A percentile compares a stretch with the other conserved stretches of the same genome.
These are phyloP conservation scores for Xylariomycetidae sp. DNA, from an alignment of 2,329 filamentous ascomycete species.

Conservation along the genomic window DNA sequence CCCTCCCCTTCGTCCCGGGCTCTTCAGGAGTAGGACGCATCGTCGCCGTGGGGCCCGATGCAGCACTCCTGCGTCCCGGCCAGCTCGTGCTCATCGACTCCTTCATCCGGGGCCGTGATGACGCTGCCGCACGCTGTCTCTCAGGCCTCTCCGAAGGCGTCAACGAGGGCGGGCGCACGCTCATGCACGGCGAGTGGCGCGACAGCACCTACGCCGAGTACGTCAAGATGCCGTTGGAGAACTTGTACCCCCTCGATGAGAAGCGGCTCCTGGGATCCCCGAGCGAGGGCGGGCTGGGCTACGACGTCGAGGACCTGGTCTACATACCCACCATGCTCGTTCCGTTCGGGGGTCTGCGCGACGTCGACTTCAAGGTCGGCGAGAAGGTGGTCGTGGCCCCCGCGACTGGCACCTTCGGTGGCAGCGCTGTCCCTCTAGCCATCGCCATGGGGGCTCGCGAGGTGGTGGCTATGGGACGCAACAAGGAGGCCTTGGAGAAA, in stretches of 20 bases:
- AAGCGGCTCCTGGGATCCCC: conserved; percentile 19
- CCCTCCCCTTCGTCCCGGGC: conserved; percentile 26
- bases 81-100: conserved; percentile 31
- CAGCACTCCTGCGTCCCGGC: conserved; percentile 23
- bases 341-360: conserved; percentile 40
- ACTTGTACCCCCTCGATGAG: conserved; percentile 29
- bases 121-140: conserved; percentile 23
- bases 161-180: conserved; percentile 17
- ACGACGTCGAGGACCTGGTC: conserved; percentile 33
- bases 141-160: conserved; percentile 25
- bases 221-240: conserved; percentile 31
- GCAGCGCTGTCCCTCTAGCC: conserved; percentile 39
- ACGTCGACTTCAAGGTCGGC: conserved; percentile 37
- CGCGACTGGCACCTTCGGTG: conserved; percentile 42
- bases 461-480: conserved; percentile 47
- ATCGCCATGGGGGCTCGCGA: conserved; percentile 43
- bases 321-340: conserved; percentile 33
- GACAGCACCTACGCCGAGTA: conserved; percentile 30
- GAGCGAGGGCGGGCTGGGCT: conserved; percentile 32
- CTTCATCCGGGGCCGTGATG: conserved; percentile 30
- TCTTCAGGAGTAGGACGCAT: conserved; percentile 29
- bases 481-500: conserved; percentile 28
- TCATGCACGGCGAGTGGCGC: conserved; percentile 27
- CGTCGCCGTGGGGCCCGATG: conserved; percentile 27
- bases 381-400: conserved; percentile 42